phyloP scores from a whole-genome alignment of 768 basidiomycete species.

The Leccinum obscurum region DNA sequence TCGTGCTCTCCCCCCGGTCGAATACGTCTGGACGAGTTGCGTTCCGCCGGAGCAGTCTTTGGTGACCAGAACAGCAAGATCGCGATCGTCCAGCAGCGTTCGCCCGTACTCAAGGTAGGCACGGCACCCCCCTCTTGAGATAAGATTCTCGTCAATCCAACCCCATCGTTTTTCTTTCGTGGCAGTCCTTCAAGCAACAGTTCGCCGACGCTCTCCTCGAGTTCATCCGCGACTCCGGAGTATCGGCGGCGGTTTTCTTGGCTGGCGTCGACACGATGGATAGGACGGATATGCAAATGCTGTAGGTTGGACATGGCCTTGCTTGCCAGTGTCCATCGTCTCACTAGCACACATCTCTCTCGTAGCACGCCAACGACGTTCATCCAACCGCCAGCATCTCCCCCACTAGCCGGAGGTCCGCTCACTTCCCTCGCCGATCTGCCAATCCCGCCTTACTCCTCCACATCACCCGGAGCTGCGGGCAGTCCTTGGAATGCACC shows the following conservation, averaged over 20 bases:
- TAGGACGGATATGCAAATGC: constrained; percentile 76
- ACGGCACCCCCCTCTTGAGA: background rate
- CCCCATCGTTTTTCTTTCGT: background rate
- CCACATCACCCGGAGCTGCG: constrained; percentile 42
- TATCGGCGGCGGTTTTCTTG: constrained; percentile 59
- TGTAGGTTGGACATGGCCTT: constrained; percentile 43
- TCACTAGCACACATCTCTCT: background rate
- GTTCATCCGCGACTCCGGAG: constrained; percentile 53
- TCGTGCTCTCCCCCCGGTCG: background rate
- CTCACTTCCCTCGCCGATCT: constrained; percentile 45
- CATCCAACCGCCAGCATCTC: constrained; percentile 45
- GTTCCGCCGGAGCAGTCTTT: constrained; percentile 50
- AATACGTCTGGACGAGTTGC: constrained; percentile 1
- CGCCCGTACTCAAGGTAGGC: constrained; percentile 73
- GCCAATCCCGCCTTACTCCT: constrained; percentile 55
- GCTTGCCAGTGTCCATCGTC: constrained; percentile 1
- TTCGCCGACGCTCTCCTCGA: constrained; percentile 58
- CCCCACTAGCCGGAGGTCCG: constrained; percentile 44
- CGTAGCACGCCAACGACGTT: constrained; percentile 67
- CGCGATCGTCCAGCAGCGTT: constrained; percentile 75
- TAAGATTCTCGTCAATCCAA: background rate
- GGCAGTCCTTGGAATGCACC: constrained; percentile 44
- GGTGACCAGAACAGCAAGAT: constrained; percentile 50
- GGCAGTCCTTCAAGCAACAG: constrained; percentile 64
- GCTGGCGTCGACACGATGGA: constrained; percentile 76